Base-by-base conservation (phyloP, 805 yeast genomes). In the Yamadazyma tumulicola region DNA sequence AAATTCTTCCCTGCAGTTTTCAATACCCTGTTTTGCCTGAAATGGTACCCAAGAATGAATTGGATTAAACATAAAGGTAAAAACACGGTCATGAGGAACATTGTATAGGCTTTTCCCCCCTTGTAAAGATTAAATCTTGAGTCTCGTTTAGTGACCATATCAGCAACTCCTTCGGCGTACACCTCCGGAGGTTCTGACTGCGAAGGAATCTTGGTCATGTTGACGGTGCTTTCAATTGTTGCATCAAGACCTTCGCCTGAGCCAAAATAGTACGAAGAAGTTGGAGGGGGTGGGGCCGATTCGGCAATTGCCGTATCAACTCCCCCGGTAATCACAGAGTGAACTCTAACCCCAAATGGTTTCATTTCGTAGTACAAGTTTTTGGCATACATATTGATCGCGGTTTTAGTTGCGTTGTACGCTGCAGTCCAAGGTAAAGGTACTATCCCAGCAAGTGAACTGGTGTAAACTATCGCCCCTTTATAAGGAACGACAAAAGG, bases 381-480 rank as follows among this genome's bases (percentile, higher is more conserved):
- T 17, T 38, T 43, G 5, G 49, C 48, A 32, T 49, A 49, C 35
- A 39, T 24, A 24, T 39, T 35, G 16, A 47, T 39, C 7, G 51
- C 52, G 15, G 47, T 49, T 43, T 69, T 69, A 14, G 64, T 47
- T 3, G 70, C 47, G 21, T 55, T 46, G 47, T 68, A 68, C 4
- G 53, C 47, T 4, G 57, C 39, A 1, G 45, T 32, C 55, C 63
- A 63, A 4, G 71, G 62, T 19, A 56, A 40, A 4, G 68, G 63
- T 0, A 49, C 47, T 4, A 53, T 29, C 4, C 48, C 49, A 9
- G 60, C 61, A 5, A 60, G 54, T 3, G 70, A 61, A 2, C 64
- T 45, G 1, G 72, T 64, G 48, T 64, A 66, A 3, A 52, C 61
- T 13, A 66, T 59, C 0, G 61, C 42, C 0, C 72, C 71, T 30